Evolutionary conservation across 2,329 filamentous ascomycete species (phyloP).

Genomic region (Sphaerulina vaccinii): DNA sequence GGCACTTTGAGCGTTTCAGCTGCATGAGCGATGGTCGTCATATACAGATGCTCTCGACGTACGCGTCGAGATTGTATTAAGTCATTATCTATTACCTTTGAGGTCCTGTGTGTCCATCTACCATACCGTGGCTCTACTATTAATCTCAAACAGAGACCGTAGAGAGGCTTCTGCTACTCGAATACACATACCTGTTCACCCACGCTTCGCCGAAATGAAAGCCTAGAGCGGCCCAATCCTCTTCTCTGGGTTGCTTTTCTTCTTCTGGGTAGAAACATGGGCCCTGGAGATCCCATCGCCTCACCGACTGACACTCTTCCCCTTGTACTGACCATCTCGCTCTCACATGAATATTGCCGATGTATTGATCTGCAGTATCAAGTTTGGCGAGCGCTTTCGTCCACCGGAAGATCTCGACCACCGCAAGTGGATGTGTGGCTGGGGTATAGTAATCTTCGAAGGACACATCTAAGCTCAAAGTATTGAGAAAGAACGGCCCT

Average conservation of each 20-base stretch:
- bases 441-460: constrained; percentile 30
- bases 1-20: constrained; percentile 11
- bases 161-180: not conserved
- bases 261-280: no score
- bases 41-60: constrained; percentile 1
- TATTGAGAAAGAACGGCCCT: constrained; percentile 22
- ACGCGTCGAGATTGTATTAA: constrained; percentile 1
- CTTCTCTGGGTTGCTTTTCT: no score
- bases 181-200: constrained; percentile 5
- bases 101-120: not conserved
- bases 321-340: constrained; percentile 12
- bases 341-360: constrained; percentile 16
- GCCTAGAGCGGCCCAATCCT: constrained; percentile 18
- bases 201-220: constrained; percentile 21
- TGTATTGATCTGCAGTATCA: constrained; percentile 20
- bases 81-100: constrained; percentile 1
- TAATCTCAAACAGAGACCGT: not conserved
- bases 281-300: constrained; percentile 17
- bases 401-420: constrained; percentile 23
- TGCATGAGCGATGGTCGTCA: constrained; percentile 5
- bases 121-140: not conserved
- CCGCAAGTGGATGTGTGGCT: constrained; percentile 22
- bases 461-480: constrained; percentile 19
- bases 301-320: constrained; percentile 8
- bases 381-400: constrained; percentile 23